phyloP scores from a whole-genome alignment of 2,329 filamentous ascomycete species.

The Proliferodiscus dingleyae region DNA sequence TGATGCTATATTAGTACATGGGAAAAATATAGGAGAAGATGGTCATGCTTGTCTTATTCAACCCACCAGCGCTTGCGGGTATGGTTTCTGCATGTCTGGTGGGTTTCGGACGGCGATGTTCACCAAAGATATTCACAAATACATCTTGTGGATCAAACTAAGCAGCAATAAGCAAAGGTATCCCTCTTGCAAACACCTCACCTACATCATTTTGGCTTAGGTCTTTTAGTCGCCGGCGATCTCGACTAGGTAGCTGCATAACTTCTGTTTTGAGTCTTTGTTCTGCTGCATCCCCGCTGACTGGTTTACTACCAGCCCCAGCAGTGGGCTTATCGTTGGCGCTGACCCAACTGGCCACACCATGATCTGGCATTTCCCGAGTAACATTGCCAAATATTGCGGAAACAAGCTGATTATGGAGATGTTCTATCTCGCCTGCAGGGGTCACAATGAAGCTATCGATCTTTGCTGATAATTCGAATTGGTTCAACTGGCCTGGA shows the following conservation, averaged over 20 bases:
- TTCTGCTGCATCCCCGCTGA: conserved; percentile 61
- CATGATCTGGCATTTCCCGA: conserved; percentile 62
- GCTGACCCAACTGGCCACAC: conserved; percentile 66
- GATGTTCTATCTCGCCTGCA: conserved; percentile 50
- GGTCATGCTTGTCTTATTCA: conserved; percentile 66
- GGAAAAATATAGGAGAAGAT: conserved; percentile 44
- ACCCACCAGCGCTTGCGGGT: conserved; percentile 63
- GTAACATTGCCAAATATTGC: conserved; percentile 66
- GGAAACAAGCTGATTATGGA: conserved; percentile 64
- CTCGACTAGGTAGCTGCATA: conserved; percentile 64
- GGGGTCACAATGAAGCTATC: conserved; percentile 54
- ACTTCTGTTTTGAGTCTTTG: conserved; percentile 63
- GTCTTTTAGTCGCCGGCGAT: conserved; percentile 63
- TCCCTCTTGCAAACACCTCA: background rate
- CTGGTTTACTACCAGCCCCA: conserved; percentile 53
- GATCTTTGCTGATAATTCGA: conserved; percentile 54
- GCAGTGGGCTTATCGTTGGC: conserved; percentile 63
- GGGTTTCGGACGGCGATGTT: conserved; percentile 32
- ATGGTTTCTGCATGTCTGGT: conserved; percentile 53
- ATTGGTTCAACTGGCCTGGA: conserved; percentile 58
- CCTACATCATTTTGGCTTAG: conserved; percentile 56
- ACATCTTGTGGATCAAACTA: conserved; percentile 31
- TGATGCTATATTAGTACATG: conserved; percentile 28
- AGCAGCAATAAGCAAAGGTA: background rate
- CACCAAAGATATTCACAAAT: conserved; percentile 30